phyloP scores from a whole-genome alignment of 2,329 filamentous ascomycete genomes.

The Aureobasidium sp. region DNA sequence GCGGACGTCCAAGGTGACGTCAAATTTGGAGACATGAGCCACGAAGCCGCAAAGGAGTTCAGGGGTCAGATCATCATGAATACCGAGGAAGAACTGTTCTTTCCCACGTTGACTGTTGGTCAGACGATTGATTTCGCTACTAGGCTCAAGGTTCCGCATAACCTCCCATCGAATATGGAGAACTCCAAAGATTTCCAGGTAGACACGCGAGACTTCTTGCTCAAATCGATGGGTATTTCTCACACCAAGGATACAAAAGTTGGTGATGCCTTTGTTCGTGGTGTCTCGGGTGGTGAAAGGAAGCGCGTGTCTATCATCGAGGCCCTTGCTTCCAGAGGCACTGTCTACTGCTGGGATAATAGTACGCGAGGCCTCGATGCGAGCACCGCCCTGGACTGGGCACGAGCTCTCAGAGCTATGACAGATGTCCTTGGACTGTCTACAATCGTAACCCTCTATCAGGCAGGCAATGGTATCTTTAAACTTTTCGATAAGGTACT shows the following conservation, averaged over 20 bases:
- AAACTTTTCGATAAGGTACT: conserved; percentile 84
- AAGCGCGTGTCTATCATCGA: conserved; percentile 56
- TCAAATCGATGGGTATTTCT: conserved; percentile 96
- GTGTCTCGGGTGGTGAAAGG: conserved; percentile 63
- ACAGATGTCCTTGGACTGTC: conserved; percentile 87
- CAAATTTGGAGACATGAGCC: too few species aligned
- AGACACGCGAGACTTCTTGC: conserved; percentile 76
- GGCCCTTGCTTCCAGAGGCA: conserved; percentile 48
- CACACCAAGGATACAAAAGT: conserved; percentile 89
- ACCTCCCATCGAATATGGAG: conserved; percentile 69
- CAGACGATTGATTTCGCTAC: conserved; percentile 89
- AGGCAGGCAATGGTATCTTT: conserved; percentile 74
- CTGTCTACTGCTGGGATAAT: conserved; percentile 50
- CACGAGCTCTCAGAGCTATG: conserved; percentile 58
- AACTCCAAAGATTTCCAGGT: conserved; percentile 67
- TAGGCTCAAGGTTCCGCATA: conserved; percentile 85
- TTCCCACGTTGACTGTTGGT: conserved; percentile 86
- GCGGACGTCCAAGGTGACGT: too few species aligned
- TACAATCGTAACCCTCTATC: conserved; percentile 88
- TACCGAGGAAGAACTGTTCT: conserved; percentile 87
- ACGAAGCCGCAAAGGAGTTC: conserved; percentile 72
- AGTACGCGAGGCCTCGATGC: conserved; percentile 55
- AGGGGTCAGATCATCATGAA: conserved; percentile 89
- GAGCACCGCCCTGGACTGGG: conserved; percentile 55
- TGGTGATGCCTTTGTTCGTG: conserved; percentile 82